phyloP scores from a whole-genome alignment of 2,329 filamentous ascomycete species.

The Camillea tinctor region DNA sequence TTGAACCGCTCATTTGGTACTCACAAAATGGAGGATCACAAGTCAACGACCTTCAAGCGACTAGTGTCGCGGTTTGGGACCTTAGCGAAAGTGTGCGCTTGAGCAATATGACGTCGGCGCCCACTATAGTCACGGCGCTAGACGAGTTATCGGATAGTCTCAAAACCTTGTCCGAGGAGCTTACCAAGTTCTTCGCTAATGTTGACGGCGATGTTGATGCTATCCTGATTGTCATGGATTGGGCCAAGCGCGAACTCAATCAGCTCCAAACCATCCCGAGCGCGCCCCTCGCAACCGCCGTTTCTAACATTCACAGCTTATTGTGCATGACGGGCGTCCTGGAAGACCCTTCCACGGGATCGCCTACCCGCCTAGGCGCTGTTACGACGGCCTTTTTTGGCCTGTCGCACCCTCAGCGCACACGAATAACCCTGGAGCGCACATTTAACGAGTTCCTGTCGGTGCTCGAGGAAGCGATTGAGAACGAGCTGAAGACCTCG shows the following conservation, averaged over 20 bases:
- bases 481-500: slow-evolving; percentile 77
- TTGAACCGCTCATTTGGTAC: slow-evolving; percentile 93
- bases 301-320: slow-evolving; percentile 80
- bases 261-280: slow-evolving; percentile 63
- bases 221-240: slow-evolving; percentile 94
- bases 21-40: slow-evolving; percentile 86
- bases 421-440: slow-evolving; percentile 75
- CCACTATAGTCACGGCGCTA: slow-evolving; percentile 80
- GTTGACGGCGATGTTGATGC: slow-evolving; percentile 91
- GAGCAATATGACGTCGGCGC: slow-evolving; percentile 87
- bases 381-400: slow-evolving; percentile 75
- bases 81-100: slow-evolving; percentile 84
- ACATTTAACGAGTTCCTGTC: slow-evolving; percentile 86
- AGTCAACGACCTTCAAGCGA: slow-evolving; percentile 85
- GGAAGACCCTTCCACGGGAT: slow-evolving; percentile 49
- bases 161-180: slow-evolving; percentile 78
- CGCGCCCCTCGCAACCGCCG: slow-evolving; percentile 66
- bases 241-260: slow-evolving; percentile 82
- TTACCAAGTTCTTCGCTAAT: slow-evolving; percentile 89
- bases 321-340: slow-evolving; percentile 64
- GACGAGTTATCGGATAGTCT: slow-evolving; percentile 84
- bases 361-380: slow-evolving; percentile 67
- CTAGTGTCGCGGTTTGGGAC: slow-evolving; percentile 92
- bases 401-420: slow-evolving; percentile 75
- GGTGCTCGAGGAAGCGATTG: slow-evolving; percentile 86